Percentiles rank a stretch among this genome's conserved stretches.
phyloP scores from a whole-genome alignment of 164 flowering plant species.

The Chimonanthus salicifolius region DNA sequence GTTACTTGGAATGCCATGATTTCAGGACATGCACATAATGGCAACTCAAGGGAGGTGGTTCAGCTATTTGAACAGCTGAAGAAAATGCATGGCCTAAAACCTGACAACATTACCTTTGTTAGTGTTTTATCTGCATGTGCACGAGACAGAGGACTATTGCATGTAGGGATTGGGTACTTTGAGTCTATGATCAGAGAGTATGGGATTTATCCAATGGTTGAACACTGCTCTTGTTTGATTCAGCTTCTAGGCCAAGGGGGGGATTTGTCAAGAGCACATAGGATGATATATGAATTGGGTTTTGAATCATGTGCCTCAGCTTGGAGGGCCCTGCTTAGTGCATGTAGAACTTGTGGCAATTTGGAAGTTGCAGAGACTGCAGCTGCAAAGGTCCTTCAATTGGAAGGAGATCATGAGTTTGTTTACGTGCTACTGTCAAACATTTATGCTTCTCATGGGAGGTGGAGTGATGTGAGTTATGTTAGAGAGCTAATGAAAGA shows the following conservation, averaged over 20 bases:
- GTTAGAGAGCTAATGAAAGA: constrained; percentile 44
- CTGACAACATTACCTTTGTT: constrained; percentile 55
- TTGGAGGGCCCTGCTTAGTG: constrained; percentile 64
- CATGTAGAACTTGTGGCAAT: constrained; percentile 39
- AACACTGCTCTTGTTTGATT: constrained; percentile 59
- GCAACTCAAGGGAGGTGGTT: constrained; percentile 37
- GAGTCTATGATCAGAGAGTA: constrained; percentile 42
- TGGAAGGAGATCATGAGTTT: constrained; percentile 47
- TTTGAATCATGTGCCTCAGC: constrained; percentile 40
- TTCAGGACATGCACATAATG: constrained; percentile 57
- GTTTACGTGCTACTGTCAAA: constrained; percentile 57
- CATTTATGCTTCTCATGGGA: constrained; percentile 37
- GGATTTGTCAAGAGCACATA: constrained; percentile 36
- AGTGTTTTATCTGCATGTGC: constrained; percentile 52
- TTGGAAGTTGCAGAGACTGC: constrained; percentile 43
- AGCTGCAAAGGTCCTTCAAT: constrained; percentile 41
- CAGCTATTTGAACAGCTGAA: constrained; percentile 40
- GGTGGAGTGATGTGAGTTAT: constrained; percentile 39
- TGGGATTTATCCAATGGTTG: constrained; percentile 38
- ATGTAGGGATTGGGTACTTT: constrained; percentile 27
- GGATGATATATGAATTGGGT: constrained; percentile 47
- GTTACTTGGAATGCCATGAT: constrained; percentile 62
- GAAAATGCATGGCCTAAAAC: constrained; percentile 22
- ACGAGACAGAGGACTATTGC: constrained; percentile 23
- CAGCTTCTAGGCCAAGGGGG: constrained; percentile 48